These are phyloP conservation scores for Fonsecaea multimorphosa DNA, from an alignment of 2,329 filamentous ascomycete genomes.

Conservation along the genomic window DNA sequence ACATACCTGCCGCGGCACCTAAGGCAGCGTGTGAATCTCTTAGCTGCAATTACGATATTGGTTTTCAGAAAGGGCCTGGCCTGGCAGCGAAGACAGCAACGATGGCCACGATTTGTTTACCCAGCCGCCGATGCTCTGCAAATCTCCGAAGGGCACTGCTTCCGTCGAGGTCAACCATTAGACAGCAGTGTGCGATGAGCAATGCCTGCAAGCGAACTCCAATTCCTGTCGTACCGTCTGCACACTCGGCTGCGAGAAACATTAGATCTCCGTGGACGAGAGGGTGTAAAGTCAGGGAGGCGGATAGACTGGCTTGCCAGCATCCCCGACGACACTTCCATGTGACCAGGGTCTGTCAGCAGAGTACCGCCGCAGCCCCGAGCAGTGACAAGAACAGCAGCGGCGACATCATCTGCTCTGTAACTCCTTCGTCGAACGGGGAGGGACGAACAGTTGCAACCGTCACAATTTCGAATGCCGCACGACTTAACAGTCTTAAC, in stretches of 20 bases:
- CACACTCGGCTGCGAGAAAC: neutral
- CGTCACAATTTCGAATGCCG: conserved; percentile 41
- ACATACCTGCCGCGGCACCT: neutral
- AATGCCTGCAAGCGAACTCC: neutral
- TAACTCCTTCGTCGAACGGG: neutral
- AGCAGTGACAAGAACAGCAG: conserved; percentile 1
- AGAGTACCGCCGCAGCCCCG: neutral
- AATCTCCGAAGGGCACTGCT: neutral
- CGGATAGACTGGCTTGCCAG: neutral
- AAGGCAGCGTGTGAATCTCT: neutral
- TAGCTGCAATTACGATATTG: neutral
- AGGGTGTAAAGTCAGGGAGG: neutral
- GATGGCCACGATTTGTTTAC: neutral
- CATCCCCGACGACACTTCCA: neutral
- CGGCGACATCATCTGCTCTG: conserved; percentile 9
- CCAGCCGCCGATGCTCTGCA: neutral
- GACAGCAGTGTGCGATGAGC: neutral
- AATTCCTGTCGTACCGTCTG: neutral
- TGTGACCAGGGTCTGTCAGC: neutral
- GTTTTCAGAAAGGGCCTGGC: neutral
- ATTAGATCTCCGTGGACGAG: no score
- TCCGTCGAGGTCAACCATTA: neutral
- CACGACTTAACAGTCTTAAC: conserved; percentile 43
- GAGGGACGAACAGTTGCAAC: conserved; percentile 36
- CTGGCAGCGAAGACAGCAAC: neutral